phyloP scores from a whole-genome alignment of 2,329 filamentous ascomycete species.

The Grosmannia serpens region DNA sequence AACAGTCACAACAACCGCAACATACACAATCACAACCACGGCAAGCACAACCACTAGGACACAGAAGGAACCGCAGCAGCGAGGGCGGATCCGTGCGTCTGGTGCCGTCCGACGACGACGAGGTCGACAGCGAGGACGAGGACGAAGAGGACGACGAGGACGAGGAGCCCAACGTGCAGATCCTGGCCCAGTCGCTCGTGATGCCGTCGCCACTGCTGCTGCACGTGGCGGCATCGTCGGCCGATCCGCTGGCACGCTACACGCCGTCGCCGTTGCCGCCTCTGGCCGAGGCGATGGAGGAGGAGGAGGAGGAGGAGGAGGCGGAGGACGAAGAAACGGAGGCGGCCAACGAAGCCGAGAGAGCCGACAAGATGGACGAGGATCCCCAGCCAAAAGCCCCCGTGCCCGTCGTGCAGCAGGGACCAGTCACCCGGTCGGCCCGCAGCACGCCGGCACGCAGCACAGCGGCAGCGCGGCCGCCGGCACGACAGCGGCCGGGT shows the following conservation, averaged over 20 bases:
- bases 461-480: not conserved
- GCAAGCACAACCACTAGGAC: not conserved
- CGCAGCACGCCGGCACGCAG: not conserved
- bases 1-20: too few species aligned
- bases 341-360: not conserved
- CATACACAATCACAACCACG: not conserved
- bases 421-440: not conserved
- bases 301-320: not conserved
- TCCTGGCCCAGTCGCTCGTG: conserved; percentile 31
- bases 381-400: not conserved
- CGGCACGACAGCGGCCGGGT: not conserved
- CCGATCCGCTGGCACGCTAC: conserved; percentile 16
- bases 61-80: not conserved
- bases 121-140: conserved; percentile 14
- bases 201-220: conserved; percentile 4
- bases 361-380: too few species aligned
- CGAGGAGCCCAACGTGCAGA: conserved; percentile 32
- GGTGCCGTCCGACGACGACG: conserved; percentile 12
- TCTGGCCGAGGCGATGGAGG: not conserved
- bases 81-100: not conserved
- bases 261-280: not conserved
- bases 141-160: conserved; percentile 28
- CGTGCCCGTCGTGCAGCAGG: not conserved
- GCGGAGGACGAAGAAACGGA: not conserved
- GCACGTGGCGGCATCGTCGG: conserved; percentile 24